A percentile compares a stretch with the other conserved stretches of the same genome.
These are phyloP conservation scores for Candida manassasensis DNA, from an alignment of 805 yeast genomes.

Conservation along the genomic window DNA sequence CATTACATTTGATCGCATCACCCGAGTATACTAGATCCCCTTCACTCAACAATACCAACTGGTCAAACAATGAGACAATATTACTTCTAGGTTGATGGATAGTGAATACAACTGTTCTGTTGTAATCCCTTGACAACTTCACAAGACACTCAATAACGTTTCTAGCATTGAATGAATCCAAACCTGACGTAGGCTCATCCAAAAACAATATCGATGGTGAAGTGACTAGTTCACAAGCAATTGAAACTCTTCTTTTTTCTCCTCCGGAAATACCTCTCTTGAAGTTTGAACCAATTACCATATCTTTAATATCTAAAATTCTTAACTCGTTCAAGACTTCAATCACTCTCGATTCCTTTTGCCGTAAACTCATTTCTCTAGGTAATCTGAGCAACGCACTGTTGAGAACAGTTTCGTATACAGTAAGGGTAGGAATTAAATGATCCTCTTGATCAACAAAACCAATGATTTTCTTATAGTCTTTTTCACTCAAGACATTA, in stretches of 20 bases:
- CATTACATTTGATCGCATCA: constrained; percentile 65
- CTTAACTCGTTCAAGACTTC: constrained; percentile 85
- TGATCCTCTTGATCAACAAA: constrained; percentile 96
- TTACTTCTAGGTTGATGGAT: constrained; percentile 97
- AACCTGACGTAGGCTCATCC: constrained; percentile 93
- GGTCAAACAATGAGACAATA: constrained; percentile 87
- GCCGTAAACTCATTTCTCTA: constrained; percentile 61
- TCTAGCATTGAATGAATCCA: constrained; percentile 89
- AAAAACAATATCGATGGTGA: constrained; percentile 68
- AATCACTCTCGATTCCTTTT: constrained; percentile 73
- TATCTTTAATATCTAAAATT: constrained; percentile 75
- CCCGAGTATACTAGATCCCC: constrained; percentile 90
- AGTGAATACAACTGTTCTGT: constrained; percentile 85
- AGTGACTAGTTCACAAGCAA: constrained; percentile 74
- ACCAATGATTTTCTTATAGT: constrained; percentile 69
- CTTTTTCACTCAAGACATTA: constrained; percentile 33
- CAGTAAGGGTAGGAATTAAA: constrained; percentile 87
- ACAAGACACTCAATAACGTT: constrained; percentile 86
- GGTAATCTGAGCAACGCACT: constrained; percentile 90
- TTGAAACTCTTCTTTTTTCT: constrained; percentile 78
- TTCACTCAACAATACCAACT: constrained; percentile 70
- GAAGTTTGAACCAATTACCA: constrained; percentile 83
- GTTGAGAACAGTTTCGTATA: constrained; percentile 89
- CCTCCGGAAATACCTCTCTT: constrained; percentile 72
- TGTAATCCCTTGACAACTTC: constrained; percentile 70